These are phyloP conservation scores for Penicillium oxalicum DNA, from an alignment of 2,329 filamentous ascomycete genomes.

Conservation along the genomic window DNA sequence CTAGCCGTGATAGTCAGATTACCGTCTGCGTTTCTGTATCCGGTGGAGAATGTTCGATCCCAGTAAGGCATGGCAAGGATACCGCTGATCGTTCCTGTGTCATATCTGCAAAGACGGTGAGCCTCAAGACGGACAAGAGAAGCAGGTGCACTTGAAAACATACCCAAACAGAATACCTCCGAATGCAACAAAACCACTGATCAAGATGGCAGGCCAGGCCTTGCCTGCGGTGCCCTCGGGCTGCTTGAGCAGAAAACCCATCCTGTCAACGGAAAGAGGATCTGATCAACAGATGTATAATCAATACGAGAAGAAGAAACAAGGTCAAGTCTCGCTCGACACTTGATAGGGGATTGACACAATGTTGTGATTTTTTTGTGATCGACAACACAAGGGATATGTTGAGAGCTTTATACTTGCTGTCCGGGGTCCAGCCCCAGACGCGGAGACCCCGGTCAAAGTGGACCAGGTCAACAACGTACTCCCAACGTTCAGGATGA, in stretches of 20 bases:
- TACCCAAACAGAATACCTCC: constrained; percentile 53
- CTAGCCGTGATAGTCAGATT: constrained; percentile 49
- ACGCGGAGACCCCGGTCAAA: background rate
- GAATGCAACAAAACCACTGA: constrained; percentile 55
- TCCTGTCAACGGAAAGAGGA: background rate
- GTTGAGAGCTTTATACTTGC: background rate
- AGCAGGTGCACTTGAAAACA: constrained; percentile 10
- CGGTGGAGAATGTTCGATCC: constrained; percentile 23
- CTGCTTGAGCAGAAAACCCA: constrained; percentile 24
- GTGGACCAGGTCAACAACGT: background rate
- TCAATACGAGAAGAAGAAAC: too few relatives aligned
- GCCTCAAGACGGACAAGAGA: background rate
- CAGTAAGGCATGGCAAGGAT: constrained; percentile 46
- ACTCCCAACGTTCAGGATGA: too few relatives aligned
- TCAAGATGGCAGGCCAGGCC: constrained; percentile 44
- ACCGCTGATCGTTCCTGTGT: constrained; percentile 49
- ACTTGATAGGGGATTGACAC: background rate
- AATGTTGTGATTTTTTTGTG: background rate
- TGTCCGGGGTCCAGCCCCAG: background rate
- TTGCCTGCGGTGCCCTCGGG: constrained; percentile 40
- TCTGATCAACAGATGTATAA: background rate
- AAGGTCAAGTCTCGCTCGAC: background rate
- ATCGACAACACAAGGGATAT: background rate
- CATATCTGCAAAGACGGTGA: constrained; percentile 26
- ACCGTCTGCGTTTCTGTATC: constrained; percentile 27